Conservation (phyloP, 192 early-diverging fungal species). For the Phycomyces blakesleeanus region DNA sequence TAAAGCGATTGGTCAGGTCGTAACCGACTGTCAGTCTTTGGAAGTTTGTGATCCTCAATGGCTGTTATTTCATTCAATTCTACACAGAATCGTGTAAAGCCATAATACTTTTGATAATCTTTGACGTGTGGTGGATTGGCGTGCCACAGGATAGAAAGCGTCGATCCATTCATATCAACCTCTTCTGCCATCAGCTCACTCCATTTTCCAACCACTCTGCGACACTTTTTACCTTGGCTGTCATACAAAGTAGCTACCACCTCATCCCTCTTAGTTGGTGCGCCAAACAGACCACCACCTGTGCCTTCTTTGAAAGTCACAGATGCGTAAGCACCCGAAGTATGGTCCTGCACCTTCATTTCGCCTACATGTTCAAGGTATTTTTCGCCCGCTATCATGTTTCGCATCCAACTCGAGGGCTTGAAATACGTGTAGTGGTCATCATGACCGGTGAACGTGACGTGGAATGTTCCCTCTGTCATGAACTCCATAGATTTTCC, state of each 20-base stretch:
- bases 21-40: conserved; percentile 87
- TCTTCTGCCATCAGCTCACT: conserved; percentile 54
- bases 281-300: conserved; percentile 61
- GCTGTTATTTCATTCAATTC: conserved; percentile 86
- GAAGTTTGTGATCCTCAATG: conserved; percentile 56
- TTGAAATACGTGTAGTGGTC: conserved; percentile 87
- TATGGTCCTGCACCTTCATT: conserved; percentile 73
- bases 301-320: conserved; percentile 80
- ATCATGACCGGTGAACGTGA: conserved; percentile 55
- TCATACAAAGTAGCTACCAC: conserved; percentile 53
- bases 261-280: conserved; percentile 53
- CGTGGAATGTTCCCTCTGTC: conserved; percentile 75
- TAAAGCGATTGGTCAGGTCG: conserved; percentile 90
- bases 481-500: conserved; percentile 79
- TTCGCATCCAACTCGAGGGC: conserved; percentile 87
- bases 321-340: conserved; percentile 63
- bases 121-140: conserved; percentile 61
- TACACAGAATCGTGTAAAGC: conserved; percentile 82
- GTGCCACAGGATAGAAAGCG: conserved; percentile 78
- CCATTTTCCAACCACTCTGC: conserved; percentile 57
- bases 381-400: conserved; percentile 76
- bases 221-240: conserved; percentile 44
- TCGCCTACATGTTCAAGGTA: conserved; percentile 89
- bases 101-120: conserved; percentile 70
- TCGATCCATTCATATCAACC: conserved; percentile 40